phyloP scores from a whole-genome alignment of 1,284 basidiomycete genomes.

The Gymnopus androsaceus region DNA sequence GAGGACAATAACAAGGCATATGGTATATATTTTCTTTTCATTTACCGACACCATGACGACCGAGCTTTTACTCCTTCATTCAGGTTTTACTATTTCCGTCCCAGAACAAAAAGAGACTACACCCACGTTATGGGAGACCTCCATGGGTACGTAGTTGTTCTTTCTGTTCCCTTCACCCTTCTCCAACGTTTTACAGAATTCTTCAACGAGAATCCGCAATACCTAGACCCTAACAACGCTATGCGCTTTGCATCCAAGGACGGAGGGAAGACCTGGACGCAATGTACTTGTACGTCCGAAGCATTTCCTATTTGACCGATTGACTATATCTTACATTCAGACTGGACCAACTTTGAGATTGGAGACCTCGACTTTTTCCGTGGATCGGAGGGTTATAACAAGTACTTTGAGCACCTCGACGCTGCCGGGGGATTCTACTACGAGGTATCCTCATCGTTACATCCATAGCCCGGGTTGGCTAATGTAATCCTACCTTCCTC shows the following conservation, averaged over 20 bases:
- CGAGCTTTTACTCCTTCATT: background rate
- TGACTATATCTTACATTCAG: conserved; percentile 33
- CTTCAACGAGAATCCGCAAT: conserved; percentile 64
- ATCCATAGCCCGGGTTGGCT: too few relatives aligned
- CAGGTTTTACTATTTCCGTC: conserved; percentile 73
- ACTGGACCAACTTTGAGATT: conserved; percentile 88
- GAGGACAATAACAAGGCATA: conserved; percentile 73
- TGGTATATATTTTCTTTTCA: conserved; percentile 33
- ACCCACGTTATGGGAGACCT: conserved; percentile 70
- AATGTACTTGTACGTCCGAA: conserved; percentile 79
- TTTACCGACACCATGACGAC: conserved; percentile 71
- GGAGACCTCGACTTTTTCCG: conserved; percentile 83
- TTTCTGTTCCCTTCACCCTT: conserved; percentile 20
- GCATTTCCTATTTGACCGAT: conserved; percentile 3
- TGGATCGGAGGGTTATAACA: conserved; percentile 64
- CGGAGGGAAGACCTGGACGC: conserved; percentile 71
- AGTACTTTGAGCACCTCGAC: conserved; percentile 81
- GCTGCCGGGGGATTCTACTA: conserved; percentile 82
- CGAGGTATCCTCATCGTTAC: conserved; percentile 49
- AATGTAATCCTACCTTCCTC: conserved; percentile 4
- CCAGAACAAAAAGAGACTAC: conserved; percentile 79
- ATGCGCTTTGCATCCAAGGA: conserved; percentile 80
- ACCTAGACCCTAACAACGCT: conserved; percentile 69
- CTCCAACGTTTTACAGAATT: conserved; percentile 54
- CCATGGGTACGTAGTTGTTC: conserved; percentile 36